These are phyloP conservation scores for Podila clonocystis DNA, from an alignment of 192 early-diverging fungal genomes.

Conservation along the genomic window DNA sequence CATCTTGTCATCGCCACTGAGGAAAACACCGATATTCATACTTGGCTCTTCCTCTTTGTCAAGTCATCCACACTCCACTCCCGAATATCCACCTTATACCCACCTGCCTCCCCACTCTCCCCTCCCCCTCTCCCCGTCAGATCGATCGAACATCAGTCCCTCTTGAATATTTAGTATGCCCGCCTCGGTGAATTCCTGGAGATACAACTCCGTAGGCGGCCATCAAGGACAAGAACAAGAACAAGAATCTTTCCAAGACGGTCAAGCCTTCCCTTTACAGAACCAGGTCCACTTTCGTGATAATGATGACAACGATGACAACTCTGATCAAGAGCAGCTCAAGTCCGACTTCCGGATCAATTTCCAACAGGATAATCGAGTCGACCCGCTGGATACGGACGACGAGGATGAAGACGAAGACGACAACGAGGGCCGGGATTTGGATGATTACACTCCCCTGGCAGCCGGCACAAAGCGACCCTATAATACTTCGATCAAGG, in stretches of 20 bases:
- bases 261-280: background rate
- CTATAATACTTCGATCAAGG: background rate
- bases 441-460: conserved; percentile 30
- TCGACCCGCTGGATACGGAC: conserved; percentile 3
- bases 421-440: conserved; percentile 8
- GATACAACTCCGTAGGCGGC: background rate
- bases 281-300: background rate
- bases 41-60: background rate
- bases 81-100: too few species aligned
- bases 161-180: background rate
- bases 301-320: background rate
- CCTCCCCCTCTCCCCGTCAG: background rate
- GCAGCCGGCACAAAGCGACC: conserved; percentile 18
- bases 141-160: background rate
- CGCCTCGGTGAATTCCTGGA: background rate
- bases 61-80: too few species aligned
- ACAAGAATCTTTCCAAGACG: background rate
- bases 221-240: background rate
- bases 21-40: too few species aligned
- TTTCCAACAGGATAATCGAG: background rate
- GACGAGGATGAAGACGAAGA: conserved; percentile 25
- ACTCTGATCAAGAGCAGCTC: background rate
- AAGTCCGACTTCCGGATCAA: background rate
- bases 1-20: background rate
- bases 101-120: background rate